A percentile compares a stretch with the other conserved stretches of the same genome.
These are phyloP conservation scores for Moesziomyces sp. DNA, from an alignment of 1,284 basidiomycete species.

Conservation along the genomic window DNA sequence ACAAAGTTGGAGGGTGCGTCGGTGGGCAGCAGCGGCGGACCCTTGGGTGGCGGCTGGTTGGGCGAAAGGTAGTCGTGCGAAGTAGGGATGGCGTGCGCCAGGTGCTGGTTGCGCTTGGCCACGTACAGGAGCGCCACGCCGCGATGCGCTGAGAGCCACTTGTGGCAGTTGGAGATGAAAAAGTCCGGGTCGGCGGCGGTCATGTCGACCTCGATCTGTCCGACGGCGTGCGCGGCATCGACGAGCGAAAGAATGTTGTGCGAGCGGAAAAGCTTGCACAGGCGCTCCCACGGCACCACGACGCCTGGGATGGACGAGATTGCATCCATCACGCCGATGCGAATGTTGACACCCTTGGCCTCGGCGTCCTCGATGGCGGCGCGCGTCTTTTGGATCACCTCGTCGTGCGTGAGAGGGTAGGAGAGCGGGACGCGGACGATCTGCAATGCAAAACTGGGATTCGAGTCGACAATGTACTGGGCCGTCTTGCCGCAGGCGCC, in stretches of 20 bases:
- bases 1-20: constrained; percentile 23
- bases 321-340: constrained; percentile 82
- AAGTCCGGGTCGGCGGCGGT: constrained; percentile 62
- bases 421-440: constrained; percentile 54
- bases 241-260: constrained; percentile 68
- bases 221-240: constrained; percentile 86
- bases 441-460: constrained; percentile 37
- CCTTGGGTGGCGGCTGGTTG: constrained; percentile 11
- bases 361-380: constrained; percentile 20
- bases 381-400: constrained; percentile 60
- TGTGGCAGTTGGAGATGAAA: constrained; percentile 58
- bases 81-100: constrained; percentile 82
- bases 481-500: constrained; percentile 59
- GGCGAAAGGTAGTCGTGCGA: constrained; percentile 34
- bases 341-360: constrained; percentile 75
- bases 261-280: constrained; percentile 68
- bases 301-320: constrained; percentile 80
- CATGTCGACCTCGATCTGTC: constrained; percentile 69
- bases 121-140: constrained; percentile 81
- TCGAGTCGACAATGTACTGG: constrained; percentile 63
- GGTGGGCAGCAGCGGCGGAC: constrained; percentile 17
- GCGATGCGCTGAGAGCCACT: constrained; percentile 75
- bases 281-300: constrained; percentile 80
- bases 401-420: constrained; percentile 60
- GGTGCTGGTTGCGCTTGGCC: constrained; percentile 79